Base-by-base conservation (phyloP, 306 rosid genomes). In the Corylus avellana region DNA sequence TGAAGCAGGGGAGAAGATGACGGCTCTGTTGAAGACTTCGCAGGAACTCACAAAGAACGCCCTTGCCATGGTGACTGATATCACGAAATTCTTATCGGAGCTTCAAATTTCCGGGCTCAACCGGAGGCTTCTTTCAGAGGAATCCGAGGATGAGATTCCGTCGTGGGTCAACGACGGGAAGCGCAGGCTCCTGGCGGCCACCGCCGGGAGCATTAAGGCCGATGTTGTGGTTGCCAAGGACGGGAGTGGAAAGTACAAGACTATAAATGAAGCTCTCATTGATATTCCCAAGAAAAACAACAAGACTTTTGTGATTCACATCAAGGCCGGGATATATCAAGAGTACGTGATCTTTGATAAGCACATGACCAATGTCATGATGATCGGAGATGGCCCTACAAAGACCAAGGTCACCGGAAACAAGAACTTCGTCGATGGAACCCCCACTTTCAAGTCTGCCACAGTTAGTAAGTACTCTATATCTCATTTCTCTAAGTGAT, bases 381-480 rank as follows among this genome's bases (percentile, higher is more conserved):
- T 94, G 64, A 57, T 89, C 17, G 98, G 97, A 9, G 98, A 94
- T 59, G 98, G 98, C 39, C 90, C 98, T 7, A 80, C 86, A 7
- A 88, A 85, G 71, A 89, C 97, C 50, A 86, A 1, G 54, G 77
- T 94, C 89, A 86, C 88, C 2, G 89, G 83, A 1, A 81, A 25
- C 50, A 57, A 37, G 59, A 91, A 85, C 83, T 87, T 17, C 18
- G 27, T 12, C 0, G 97, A 91, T 17, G 97, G 97, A 22, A 3
- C 39, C 32, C 73, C 77, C 14, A 88, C 97, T 5, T 88, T 76
- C 83, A 70, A 77, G 12, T 79, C 94, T 0, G 91, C 98, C 20
- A 89, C 98, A 0, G 73, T 94, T 7, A 77, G 98, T 93, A 75
- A 84, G 91, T 75, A 32, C n/a, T 22, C 25, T 22, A 22, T 22